Percentiles rank a stretch among this genome's conserved stretches.
Conservation (phyloP, 352 stramenopile species). For the Pythium guiyangense region DNA sequence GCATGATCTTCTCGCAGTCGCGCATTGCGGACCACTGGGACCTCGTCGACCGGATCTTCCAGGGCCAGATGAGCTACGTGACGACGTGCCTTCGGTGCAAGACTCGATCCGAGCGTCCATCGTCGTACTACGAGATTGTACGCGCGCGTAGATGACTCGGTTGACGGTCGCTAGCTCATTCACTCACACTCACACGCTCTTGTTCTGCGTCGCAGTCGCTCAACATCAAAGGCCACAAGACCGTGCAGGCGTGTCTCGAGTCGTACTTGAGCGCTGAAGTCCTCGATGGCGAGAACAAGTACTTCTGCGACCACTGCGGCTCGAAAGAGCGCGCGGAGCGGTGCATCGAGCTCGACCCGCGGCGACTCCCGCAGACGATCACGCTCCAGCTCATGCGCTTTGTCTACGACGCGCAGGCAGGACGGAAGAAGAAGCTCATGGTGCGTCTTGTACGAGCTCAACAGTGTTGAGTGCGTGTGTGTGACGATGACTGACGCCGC, state of each 20-base stretch:
- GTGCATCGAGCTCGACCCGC: slow-evolving; percentile 59
- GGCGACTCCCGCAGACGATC: slow-evolving; percentile 55
- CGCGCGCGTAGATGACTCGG: slow-evolving; percentile 5
- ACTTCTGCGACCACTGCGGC: slow-evolving; percentile 75
- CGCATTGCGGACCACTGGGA: slow-evolving; percentile 49
- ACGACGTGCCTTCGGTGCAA: slow-evolving; percentile 77
- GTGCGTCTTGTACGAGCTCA: slow-evolving; percentile 18
- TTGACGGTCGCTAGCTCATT: not conserved
- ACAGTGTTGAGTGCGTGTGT: too few relatives aligned
- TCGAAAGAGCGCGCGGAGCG: slow-evolving; percentile 75
- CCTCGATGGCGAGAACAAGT: slow-evolving; percentile 85
- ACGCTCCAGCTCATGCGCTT: slow-evolving; percentile 85
- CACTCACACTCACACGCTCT: not conserved
- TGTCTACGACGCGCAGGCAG: slow-evolving; percentile 73
- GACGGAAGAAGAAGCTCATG: slow-evolving; percentile 85
- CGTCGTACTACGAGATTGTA: slow-evolving; percentile 82
- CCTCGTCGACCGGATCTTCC: slow-evolving; percentile 72
- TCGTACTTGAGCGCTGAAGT: slow-evolving; percentile 71
- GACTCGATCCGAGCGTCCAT: slow-evolving; percentile 53
- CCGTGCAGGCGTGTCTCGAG: slow-evolving; percentile 58
- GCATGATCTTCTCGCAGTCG: slow-evolving; percentile 71
- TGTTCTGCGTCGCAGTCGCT: slow-evolving; percentile 37
- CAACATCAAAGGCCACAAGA: slow-evolving; percentile 82
- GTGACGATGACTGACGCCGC: too few relatives aligned
- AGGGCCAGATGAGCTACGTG: slow-evolving; percentile 81